Base-by-base conservation (phyloP, 768 basidiomycete genomes). In the Suillus hirtellus region DNA sequence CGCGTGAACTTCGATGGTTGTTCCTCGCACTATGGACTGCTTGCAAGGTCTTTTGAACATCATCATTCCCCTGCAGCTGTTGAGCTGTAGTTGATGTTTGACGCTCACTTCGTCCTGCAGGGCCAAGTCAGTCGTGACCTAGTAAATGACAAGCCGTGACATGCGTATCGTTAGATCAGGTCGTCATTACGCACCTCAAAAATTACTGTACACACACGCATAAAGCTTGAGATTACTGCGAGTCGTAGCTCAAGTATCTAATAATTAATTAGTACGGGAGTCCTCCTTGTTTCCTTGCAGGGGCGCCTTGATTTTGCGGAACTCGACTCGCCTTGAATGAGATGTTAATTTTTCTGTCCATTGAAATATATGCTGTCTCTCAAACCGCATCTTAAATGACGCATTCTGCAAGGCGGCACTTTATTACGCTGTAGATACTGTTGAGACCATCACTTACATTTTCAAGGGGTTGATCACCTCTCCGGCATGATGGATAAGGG, bases 1-100 rank as follows among this genome's bases (percentile, higher is more conserved):
- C 95, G 96, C 69, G 92, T 99, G 82, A 99, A 97, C 84, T 99
- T 99, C 70, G 97, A 99, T 73, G 87, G 83, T 60, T 17, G 93
- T 99, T 9, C 97, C 96, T 60, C 86, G 86, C 79, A 97, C 96
- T 2, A 89, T 96, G 64, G 97, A 99, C 77, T 94, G 89, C 70
- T 79, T 99, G 60, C 97, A 99, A 78, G 96, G 97, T 24, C 75
- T 99, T 69, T 79, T 99, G 77, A 99, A 99, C 81, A 91, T 99
- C 81, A 91, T 99, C 77, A 90, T 99, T 64, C 97, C 97, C 47
- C 83, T 99, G 65, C 97, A 99, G 75, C 82, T 99, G 65, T 83
- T 99, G 64, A 94, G 92, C 66, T n/a, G n/a, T n/a, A n/a, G n/a
- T n/a, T n/a, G n/a, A n/a, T n/a, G n/a, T n/a, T n/a, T n/a, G n/a